These are phyloP conservation scores for Rhodotorula sp. DNA, from an alignment of 1,284 basidiomycete genomes.

Conservation along the genomic window DNA sequence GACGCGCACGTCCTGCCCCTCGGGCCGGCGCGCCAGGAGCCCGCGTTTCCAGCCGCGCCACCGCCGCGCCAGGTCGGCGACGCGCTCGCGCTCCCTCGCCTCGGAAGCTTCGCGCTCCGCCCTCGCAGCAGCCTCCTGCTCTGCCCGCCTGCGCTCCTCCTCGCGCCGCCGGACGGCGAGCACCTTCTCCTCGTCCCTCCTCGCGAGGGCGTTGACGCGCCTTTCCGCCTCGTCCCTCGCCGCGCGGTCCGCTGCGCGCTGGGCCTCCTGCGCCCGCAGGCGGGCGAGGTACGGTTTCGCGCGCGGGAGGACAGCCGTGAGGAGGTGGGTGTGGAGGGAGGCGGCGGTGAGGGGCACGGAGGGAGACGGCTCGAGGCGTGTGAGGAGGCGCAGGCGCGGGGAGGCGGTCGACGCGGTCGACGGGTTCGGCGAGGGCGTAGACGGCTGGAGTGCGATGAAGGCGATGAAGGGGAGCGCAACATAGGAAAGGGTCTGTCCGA, in stretches of 20 bases:
- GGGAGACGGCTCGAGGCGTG: slow-evolving; percentile 74
- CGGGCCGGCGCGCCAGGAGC: slow-evolving; percentile 50
- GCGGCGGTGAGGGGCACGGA: slow-evolving; percentile 59
- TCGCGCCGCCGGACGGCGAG: slow-evolving; percentile 39
- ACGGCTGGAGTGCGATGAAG: slow-evolving; percentile 81
- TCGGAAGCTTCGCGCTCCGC: slow-evolving; percentile 44
- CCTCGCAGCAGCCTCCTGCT: slow-evolving; percentile 44
- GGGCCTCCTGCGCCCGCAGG: slow-evolving; percentile 56
- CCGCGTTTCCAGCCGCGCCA: slow-evolving; percentile 52
- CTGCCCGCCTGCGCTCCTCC: slow-evolving; percentile 45
- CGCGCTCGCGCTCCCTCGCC: slow-evolving; percentile 51
- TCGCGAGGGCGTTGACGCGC: slow-evolving; percentile 65
- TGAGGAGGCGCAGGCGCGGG: slow-evolving; percentile 71
- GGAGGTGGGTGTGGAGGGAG: slow-evolving; percentile 66
- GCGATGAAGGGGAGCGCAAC: slow-evolving; percentile 77
- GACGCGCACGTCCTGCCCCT: slow-evolving; percentile 59
- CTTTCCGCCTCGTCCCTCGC: slow-evolving; percentile 79
- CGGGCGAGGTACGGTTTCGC: slow-evolving; percentile 71
- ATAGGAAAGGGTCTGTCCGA: slow-evolving; percentile 21
- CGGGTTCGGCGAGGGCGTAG: slow-evolving; percentile 46
- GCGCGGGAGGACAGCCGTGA: slow-evolving; percentile 72
- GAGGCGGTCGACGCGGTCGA: slow-evolving; percentile 54
- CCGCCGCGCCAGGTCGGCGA: slow-evolving; percentile 54
- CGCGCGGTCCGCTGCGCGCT: slow-evolving; percentile 66
- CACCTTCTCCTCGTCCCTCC: slow-evolving; percentile 70